Conservation (phyloP, 129 eudicot genomes). For the Helianthus annuus region HanXRQr2.0-SUNRISE NC_035446.2:145628255-145628754, state of each 20-base stretch:
- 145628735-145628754: slow-evolving; percentile 87
- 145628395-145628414: too few relatives aligned
- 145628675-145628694: slow-evolving; percentile 78
- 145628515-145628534: background rate
- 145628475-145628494: background rate
- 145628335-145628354: too few relatives aligned
- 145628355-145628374: too few relatives aligned
- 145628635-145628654: slow-evolving; percentile 57
- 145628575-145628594: background rate
- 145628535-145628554: background rate
- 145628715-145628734: slow-evolving; percentile 78
- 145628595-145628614: slow-evolving; percentile 51
- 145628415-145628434: too few relatives aligned
- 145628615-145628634: slow-evolving; percentile 71
- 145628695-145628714: slow-evolving; percentile 92
- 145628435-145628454: too few relatives aligned
- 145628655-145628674: slow-evolving; percentile 61
- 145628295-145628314: too few relatives aligned
- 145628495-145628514: background rate
- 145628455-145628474: too few relatives aligned
- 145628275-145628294: too few relatives aligned
- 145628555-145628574: background rate
- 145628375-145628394: too few relatives aligned
- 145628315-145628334: too few relatives aligned
- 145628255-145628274: too few relatives aligned